phyloP scores from a whole-genome alignment of 192 early-diverging fungal genomes.

The Backusella tarrabulga region DNA sequence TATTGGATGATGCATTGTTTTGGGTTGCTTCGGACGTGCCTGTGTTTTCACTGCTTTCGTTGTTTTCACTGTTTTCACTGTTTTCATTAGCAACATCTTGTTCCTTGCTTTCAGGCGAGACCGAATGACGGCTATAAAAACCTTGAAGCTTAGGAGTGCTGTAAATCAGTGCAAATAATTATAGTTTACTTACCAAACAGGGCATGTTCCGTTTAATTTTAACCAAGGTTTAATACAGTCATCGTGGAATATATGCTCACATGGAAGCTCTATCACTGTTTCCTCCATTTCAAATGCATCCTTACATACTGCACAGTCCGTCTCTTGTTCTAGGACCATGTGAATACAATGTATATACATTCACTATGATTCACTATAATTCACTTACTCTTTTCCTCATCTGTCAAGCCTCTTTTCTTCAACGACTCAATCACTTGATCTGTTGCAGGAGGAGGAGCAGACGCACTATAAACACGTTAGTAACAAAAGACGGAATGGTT shows the following conservation, averaged over 20 bases:
- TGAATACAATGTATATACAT: no score
- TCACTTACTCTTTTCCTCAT: constrained; percentile 45
- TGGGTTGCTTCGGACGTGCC: neutral
- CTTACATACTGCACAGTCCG: constrained; percentile 87
- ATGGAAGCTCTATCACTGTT: constrained; percentile 68
- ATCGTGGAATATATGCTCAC: constrained; percentile 87
- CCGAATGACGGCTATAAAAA: constrained; percentile 20
- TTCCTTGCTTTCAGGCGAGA: constrained; percentile 10
- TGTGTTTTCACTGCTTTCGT: neutral
- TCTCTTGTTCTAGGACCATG: constrained; percentile 47
- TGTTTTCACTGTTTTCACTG: no score
- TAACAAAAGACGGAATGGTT: no score
- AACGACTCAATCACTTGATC: constrained; percentile 74
- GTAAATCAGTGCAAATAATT: neutral
- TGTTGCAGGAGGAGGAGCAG: constrained; percentile 79
- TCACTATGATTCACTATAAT: neutral
- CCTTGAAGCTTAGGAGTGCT: neutral
- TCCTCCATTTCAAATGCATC: constrained; percentile 80
- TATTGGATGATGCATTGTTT: neutral
- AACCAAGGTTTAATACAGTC: constrained; percentile 92
- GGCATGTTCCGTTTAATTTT: constrained; percentile 91
- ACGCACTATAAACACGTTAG: constrained; percentile 37
- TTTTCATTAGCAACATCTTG: neutral
- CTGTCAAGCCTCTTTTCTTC: constrained; percentile 48
- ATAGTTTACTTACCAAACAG: constrained; percentile 68